Evolutionary conservation across 2,329 filamentous ascomycete genomes (phyloP), one percentile per base, ranked within the genome.

Genomic region (Microsporum audouinii): DNA sequence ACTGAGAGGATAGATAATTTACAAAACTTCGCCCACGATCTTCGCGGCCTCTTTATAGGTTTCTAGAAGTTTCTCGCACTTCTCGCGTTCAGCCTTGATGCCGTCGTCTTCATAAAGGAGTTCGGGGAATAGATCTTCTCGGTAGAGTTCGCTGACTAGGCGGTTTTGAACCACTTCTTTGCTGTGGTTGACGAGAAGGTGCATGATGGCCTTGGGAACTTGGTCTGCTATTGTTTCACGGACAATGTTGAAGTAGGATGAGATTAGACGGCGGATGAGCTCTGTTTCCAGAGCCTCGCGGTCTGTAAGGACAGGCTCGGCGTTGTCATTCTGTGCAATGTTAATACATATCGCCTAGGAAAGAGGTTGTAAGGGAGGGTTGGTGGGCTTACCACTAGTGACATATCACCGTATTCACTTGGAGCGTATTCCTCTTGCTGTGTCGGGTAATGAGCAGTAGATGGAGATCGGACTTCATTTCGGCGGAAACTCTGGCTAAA

Each of bases 161-260:
- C 94, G 84, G 76, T 99, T 99, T 76, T 99, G 94, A 36, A 99
- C 91, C 10, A 92, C 92, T 67, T 99, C 94, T 75, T 97, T 96
- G 77, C 89, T 95, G 79, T 96, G 89, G 76, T 99, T 99, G 71
- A 99, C 94, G 38, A 99, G 83, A 55, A 99, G 84, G 73, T 99
- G 94, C 94, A 99, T 99, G 68, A 99, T 88, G 3, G 94, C 94
- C 78, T 99, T 99, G 66, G 94, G 94, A 8, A 99, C 94, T 77
- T 97, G 92, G 72, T 99, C 94, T 51, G 92, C 92, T 69, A 96
- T 96, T n/a, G 90, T 92, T 76, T 99, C 94, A 65, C 94, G 89
- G 55, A 99, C 94, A 70, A 99, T 99, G 74, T 96, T 95, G 80
- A 99, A 99, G 80, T 99, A 99, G 0, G 91, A 96, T 36, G 89